phyloP scores from a whole-genome alignment of 495 filamentous ascomycete genomes.

The Penicillium salamii region DNA sequence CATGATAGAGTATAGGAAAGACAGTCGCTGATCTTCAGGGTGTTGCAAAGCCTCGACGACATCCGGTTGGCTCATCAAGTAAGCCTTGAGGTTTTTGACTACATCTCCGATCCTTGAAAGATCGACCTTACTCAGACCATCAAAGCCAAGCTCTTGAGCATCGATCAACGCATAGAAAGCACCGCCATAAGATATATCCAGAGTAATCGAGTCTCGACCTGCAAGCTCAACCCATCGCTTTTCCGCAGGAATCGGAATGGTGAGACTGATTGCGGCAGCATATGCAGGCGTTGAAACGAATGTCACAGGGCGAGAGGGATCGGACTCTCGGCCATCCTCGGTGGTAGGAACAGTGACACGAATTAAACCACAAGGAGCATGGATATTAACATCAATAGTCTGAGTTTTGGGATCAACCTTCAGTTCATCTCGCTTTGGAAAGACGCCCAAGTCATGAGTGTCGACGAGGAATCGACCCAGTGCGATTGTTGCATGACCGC shows the following conservation, averaged over 20 bases:
- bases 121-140: slow-evolving; percentile 13
- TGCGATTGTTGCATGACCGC: slow-evolving; percentile 49
- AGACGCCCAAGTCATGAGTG: slow-evolving; percentile 7
- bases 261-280: slow-evolving; percentile 7
- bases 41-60: slow-evolving; percentile 13
- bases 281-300: slow-evolving; percentile 21
- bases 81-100: slow-evolving; percentile 14
- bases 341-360: slow-evolving; percentile 15
- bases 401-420: slow-evolving; percentile 1
- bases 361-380: slow-evolving; percentile 17
- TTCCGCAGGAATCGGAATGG: no score
- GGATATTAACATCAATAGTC: slow-evolving; percentile 9
- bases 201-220: no score
- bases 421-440: slow-evolving; percentile 11
- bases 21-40: slow-evolving; percentile 16
- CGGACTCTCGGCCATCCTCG: slow-evolving; percentile 9
- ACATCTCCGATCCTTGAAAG: slow-evolving; percentile 9
- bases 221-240: no score
- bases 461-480: slow-evolving; percentile 30
- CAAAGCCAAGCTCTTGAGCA: slow-evolving; percentile 19
- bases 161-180: slow-evolving; percentile 24
- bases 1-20: slow-evolving; percentile 27
- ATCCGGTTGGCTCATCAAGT: slow-evolving; percentile 14
- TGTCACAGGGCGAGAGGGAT: slow-evolving; percentile 17
- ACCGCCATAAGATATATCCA: slow-evolving; percentile 17